Conservation (phyloP, 148 eudicot genomes). For the Pharnaceum exiguum region DNA sequence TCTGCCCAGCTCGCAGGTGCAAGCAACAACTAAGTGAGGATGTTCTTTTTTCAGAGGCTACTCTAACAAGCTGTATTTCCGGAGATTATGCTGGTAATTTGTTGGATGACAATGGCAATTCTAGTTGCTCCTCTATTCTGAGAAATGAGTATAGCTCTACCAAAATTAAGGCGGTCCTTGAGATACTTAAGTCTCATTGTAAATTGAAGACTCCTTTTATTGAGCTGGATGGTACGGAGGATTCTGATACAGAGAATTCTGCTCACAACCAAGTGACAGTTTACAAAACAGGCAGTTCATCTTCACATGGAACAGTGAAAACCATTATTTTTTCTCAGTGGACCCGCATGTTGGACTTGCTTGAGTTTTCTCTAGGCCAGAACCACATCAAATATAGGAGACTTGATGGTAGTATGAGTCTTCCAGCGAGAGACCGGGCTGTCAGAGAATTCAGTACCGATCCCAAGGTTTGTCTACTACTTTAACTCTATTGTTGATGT, state of each 20-base stretch:
- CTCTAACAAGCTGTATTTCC: constrained; percentile 61
- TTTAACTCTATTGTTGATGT: not conserved
- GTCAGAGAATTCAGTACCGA: constrained; percentile 91
- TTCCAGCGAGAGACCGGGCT: constrained; percentile 87
- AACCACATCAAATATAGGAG: constrained; percentile 57
- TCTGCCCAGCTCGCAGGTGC: constrained; percentile 78
- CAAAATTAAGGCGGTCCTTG: constrained; percentile 67
- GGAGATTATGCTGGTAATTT: constrained; percentile 43
- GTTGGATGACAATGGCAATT: constrained; percentile 30
- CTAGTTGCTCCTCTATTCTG: constrained; percentile 44
- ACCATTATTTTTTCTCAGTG: constrained; percentile 96
- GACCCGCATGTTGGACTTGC: constrained; percentile 89
- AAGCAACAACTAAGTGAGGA: constrained; percentile 72
- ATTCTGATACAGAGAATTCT: constrained; percentile 18
- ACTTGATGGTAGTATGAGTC: constrained; percentile 95
- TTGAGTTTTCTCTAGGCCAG: constrained; percentile 54
- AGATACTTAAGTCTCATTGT: constrained; percentile 59
- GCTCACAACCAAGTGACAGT: constrained; percentile 21
- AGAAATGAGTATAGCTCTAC: constrained; percentile 63
- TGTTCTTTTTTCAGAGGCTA: constrained; percentile 65
- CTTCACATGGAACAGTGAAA: constrained; percentile 45
- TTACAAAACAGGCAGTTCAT: constrained; percentile 23
- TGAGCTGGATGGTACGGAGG: constrained; percentile 32
- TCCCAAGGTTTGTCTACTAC: constrained; percentile 57
- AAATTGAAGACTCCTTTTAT: constrained; percentile 32